phyloP scores from a whole-genome alignment of 805 yeast genomes.

The Kuraishia ogatae region DNA sequence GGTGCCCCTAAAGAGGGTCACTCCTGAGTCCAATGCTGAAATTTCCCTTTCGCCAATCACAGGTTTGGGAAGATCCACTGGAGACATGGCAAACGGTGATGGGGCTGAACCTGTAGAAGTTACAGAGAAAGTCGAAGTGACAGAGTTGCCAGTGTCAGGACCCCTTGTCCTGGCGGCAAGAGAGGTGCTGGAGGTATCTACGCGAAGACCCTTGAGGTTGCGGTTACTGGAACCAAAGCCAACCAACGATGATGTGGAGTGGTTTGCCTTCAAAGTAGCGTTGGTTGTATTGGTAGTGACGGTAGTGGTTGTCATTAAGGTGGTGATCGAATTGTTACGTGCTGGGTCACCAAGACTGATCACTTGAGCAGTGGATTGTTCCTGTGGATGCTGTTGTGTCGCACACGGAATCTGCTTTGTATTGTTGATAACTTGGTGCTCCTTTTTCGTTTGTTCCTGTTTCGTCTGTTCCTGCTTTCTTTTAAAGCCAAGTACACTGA shows the following conservation, averaged over 20 bases:
- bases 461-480: slow-evolving; percentile 1
- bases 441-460: too few relatives aligned
- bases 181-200: neutral
- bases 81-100: slow-evolving; percentile 7
- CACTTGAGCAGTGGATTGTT: neutral
- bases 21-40: slow-evolving; percentile 2
- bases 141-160: neutral
- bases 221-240: neutral
- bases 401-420: neutral
- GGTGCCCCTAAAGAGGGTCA: slow-evolving; percentile 10
- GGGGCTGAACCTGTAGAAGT: slow-evolving; percentile 1
- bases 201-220: neutral
- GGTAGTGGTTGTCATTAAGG: slow-evolving; percentile 2
- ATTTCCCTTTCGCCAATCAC: slow-evolving; percentile 1
- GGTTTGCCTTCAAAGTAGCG: slow-evolving; percentile 1
- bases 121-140: neutral
- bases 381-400: neutral
- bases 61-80: slow-evolving; percentile 2
- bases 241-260: neutral
- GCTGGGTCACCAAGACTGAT: neutral
- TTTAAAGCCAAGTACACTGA: slow-evolving; percentile 13
- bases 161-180: neutral
- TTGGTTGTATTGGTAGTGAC: neutral
- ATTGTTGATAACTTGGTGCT: neutral
- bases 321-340: slow-evolving; percentile 1